A percentile compares a stretch with the other conserved stretches of the same genome.
phyloP scores from a whole-genome alignment of 371 early-diverging fungal species.

The Mucor piriformis region DNA sequence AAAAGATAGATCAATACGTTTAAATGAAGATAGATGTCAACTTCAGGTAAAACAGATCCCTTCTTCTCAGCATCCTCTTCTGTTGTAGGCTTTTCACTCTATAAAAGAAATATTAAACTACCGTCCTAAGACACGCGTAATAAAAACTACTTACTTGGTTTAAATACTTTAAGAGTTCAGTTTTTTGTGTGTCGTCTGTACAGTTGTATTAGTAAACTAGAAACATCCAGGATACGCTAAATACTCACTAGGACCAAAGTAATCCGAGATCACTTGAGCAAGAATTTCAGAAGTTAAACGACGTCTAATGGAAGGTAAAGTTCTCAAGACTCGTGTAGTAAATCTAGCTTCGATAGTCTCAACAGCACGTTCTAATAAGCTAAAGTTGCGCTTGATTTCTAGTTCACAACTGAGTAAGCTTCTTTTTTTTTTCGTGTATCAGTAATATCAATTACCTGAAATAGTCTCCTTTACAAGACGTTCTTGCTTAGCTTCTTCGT shows the following conservation, averaged over 20 bases:
- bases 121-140: neutral
- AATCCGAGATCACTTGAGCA: conserved; percentile 60
- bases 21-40: conserved; percentile 83
- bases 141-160: conserved; percentile 37
- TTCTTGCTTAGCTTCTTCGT: conserved; percentile 43
- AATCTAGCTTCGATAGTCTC: conserved; percentile 85
- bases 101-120: neutral
- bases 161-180: conserved; percentile 38
- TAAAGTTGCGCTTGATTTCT: conserved; percentile 87
- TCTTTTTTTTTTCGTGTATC: too few relatives aligned
- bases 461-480: conserved; percentile 47
- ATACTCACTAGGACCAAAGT: conserved; percentile 64
- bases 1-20: conserved; percentile 80
- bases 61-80: conserved; percentile 35
- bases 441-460: conserved; percentile 14
- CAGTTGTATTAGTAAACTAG: neutral
- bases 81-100: conserved; percentile 25
- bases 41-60: conserved; percentile 77
- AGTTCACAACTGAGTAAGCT: too few relatives aligned
- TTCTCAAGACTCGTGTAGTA: conserved; percentile 85
- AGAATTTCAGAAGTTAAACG: conserved; percentile 74
- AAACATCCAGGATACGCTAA: neutral
- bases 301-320: conserved; percentile 78
- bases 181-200: conserved; percentile 38
- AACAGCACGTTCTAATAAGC: conserved; percentile 82